These are phyloP conservation scores for Sporothrix brunneoviolacea DNA, from an alignment of 2,329 filamentous ascomycete species.

Conservation along the genomic window DNA sequence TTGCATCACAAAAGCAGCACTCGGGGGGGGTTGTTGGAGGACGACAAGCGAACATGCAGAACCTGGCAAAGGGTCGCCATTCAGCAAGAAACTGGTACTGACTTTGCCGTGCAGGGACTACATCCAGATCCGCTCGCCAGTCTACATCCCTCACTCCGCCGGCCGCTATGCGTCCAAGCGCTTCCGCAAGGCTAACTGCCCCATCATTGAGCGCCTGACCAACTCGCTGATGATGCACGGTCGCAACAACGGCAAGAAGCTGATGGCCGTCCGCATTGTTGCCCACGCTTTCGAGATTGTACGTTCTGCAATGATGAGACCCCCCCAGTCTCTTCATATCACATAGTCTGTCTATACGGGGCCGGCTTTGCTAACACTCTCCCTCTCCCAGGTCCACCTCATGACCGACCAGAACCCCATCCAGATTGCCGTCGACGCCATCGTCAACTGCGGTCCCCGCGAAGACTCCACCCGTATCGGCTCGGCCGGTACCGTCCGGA, in stretches of 20 bases:
- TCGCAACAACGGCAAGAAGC: slow-evolving; percentile 99
- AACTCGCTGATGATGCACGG: slow-evolving; percentile 99
- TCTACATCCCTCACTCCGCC: slow-evolving; percentile 98
- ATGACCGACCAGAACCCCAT: slow-evolving; percentile 99
- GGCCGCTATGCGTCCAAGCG: slow-evolving; percentile 98
- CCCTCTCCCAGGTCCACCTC: slow-evolving; percentile 98
- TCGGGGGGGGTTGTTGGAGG: too few species aligned
- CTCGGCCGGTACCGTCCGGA: slow-evolving; percentile 98
- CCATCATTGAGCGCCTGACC: slow-evolving; percentile 99
- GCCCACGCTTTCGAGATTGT: slow-evolving; percentile 99
- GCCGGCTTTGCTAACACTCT: too few species aligned
- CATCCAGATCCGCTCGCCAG: slow-evolving; percentile 97
- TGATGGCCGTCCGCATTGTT: slow-evolving; percentile 99
- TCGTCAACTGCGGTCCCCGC: slow-evolving; percentile 99
- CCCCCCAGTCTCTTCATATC: not conserved
- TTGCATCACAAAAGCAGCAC: too few species aligned
- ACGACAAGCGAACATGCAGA: too few species aligned
- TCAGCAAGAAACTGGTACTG: slow-evolving; percentile 3
- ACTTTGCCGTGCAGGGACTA: slow-evolving; percentile 66
- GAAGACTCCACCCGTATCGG: slow-evolving; percentile 99
- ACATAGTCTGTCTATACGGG: too few species aligned
- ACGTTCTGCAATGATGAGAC: slow-evolving; percentile 30
- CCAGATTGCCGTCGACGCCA: slow-evolving; percentile 98
- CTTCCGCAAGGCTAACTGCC: slow-evolving; percentile 99
- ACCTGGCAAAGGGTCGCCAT: too few species aligned